Percentiles rank a stretch among this genome's conserved stretches.
phyloP scores from a whole-genome alignment of 306 rosid species.

The Sicyos baderoa region DNA sequence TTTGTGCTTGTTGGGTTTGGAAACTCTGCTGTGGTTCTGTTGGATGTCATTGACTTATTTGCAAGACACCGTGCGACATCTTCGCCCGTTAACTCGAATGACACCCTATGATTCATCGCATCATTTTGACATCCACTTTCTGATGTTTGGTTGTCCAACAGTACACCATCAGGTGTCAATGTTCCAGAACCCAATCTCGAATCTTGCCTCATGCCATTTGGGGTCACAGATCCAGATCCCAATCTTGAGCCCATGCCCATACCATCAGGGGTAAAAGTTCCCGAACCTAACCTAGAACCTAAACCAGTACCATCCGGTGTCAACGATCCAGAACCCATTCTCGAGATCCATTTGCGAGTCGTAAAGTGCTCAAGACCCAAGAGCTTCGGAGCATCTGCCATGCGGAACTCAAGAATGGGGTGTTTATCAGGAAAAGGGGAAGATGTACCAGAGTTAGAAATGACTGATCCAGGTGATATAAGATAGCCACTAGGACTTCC shows the following conservation, averaged over 20 bases:
- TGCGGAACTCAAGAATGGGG: slow-evolving; percentile 54
- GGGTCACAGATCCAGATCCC: slow-evolving; percentile 53
- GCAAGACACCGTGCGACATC: slow-evolving; percentile 90
- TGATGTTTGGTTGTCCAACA: slow-evolving; percentile 39
- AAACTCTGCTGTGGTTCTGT: slow-evolving; percentile 43
- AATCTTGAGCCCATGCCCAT: slow-evolving; percentile 56
- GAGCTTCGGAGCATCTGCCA: slow-evolving; percentile 69
- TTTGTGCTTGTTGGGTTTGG: slow-evolving; percentile 43
- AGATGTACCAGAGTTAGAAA: slow-evolving; percentile 87
- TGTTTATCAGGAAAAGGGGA: slow-evolving; percentile 81
- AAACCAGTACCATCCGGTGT: slow-evolving; percentile 76
- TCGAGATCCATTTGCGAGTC: slow-evolving; percentile 69
- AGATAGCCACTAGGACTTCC: slow-evolving; percentile 90
- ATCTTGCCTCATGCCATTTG: slow-evolving; percentile 18
- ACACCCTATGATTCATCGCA: slow-evolving; percentile 72
- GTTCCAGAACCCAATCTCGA: slow-evolving; percentile 34
- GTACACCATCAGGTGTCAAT: slow-evolving; percentile 41
- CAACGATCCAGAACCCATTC: slow-evolving; percentile 83
- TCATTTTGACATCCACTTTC: slow-evolving; percentile 44
- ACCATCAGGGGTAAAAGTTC: slow-evolving; percentile 81
- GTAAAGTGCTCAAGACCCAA: slow-evolving; percentile 70
- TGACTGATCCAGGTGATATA: slow-evolving; percentile 85
- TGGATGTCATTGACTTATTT: slow-evolving; percentile 42
- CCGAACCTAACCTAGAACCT: slow-evolving; percentile 71
- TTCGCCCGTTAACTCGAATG: slow-evolving; percentile 89